Evolutionary conservation across 73 alveolate species (phyloP), one percentile per base, ranked within the genome.

Genomic region (Diophrys appendiculata): DNA sequence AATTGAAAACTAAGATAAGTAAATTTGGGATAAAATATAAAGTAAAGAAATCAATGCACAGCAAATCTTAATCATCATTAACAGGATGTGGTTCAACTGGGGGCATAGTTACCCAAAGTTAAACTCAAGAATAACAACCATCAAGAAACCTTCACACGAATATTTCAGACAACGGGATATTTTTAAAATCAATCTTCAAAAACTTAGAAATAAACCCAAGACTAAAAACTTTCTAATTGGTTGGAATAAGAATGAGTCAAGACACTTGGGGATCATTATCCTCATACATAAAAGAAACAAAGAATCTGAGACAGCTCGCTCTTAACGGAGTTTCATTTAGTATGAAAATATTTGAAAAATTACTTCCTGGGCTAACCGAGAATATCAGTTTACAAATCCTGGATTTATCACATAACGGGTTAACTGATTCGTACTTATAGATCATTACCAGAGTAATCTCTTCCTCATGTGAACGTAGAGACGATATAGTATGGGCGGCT

Each of bases 401-500:
- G 26, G 91, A 89, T 68, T 84, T 89, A n/a, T n/a, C n/a, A n/a
- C n/a, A n/a, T n/a, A n/a, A n/a, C n/a, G n/a, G n/a, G n/a, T n/a
- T n/a, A n/a, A 76, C 30, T 73, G 96, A 89, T 68, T 54, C 79
- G 29, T 72, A 53, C 76, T 25, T 86, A 0, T 30, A 78, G 28
- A 75, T 78, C 77, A 35, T 89, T 34, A 83, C 93, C 27, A 70
- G 88, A 28, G 74, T 89, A 29, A 76, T 89, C 22, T 68, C 82
- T 33, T 69, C 91, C 33, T 83, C 86, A 70, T 54, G 91, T 2
- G 93, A 89, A 69, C 60, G 96, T 34, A 84, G 96, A 60, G 96
- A 89, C 73, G 77, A 89, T 52, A 54, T 89, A 0, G 80, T 89
- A 11, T 89, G 96, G 93, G 54, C 96, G 1, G 86, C 71, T 52